Base-by-base conservation (phyloP, 2,329 filamentous ascomycete genomes). In the Westerdykella aurantiaca region DNA sequence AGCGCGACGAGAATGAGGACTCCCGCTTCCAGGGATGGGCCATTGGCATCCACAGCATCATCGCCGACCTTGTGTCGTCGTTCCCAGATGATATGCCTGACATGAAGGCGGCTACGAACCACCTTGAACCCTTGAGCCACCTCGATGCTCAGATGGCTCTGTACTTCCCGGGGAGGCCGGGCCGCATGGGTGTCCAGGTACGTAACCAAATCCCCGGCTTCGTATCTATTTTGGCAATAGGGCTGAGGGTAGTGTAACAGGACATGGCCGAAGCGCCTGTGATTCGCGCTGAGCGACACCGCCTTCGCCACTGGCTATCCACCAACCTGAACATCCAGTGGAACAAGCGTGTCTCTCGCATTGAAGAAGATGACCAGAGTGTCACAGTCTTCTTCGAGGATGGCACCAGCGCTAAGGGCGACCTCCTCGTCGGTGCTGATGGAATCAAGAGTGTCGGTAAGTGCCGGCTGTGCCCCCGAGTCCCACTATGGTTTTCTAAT, bases 351-450 rank as follows among this genome's bases (percentile, higher is more conserved):
- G 62, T 64, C 0, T 49, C 59, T 16, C 49, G 57, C 38, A 69
- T 69, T 23, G 52, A 62, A 10, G 62, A 68, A 45, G 64, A 64
- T 35, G 64, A 62, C 42, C 60, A 68, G 31, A 64, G 66, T 18
- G 67, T 69, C 21, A 57, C 66, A 0, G 49, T 78, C 0, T 69
- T 58, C 1, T 61, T 78, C 0, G 67, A 69, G 12, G 64, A 74
- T 25, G 75, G 75, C 0, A 53, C 63, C 0, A 55, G 49, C 2
- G 51, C 71, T 7, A 48, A 60, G 3, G 75, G 70, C 4, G 74
- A 79, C 45, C 47, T 79, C 1, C 45, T 78, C 0, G 46, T 79
- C 5, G 76, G 74, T 5, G 75, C 74, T 0, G 76, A 79, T 45
- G 76, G 76, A 0, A 71, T 76, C 4, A 17, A 45, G 9, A 47